Conservation (phyloP, 2,329 filamentous ascomycete species). For the Claviceps sp. region DNA sequence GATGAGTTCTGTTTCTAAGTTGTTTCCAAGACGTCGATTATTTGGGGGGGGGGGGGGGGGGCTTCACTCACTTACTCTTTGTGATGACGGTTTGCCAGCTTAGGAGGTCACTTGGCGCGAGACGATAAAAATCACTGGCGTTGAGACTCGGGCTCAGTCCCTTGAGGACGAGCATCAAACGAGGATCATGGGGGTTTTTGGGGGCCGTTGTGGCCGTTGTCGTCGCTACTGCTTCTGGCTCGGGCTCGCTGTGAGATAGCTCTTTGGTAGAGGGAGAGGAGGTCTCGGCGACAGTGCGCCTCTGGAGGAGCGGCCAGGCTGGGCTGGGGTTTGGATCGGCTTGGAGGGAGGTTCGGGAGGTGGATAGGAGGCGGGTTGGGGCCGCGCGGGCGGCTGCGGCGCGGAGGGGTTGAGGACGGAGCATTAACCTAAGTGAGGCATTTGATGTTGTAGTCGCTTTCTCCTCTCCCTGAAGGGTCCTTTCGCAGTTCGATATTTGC, state of each 20-base stretch:
- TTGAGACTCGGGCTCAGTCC: constrained; percentile 45
- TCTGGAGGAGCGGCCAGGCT: constrained; percentile 6
- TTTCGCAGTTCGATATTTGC: too few species aligned
- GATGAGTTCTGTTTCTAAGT: not conserved
- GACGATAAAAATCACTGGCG: constrained; percentile 57
- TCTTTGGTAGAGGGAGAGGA: not conserved
- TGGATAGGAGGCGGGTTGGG: not conserved
- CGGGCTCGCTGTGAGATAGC: not conserved
- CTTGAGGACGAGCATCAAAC: constrained; percentile 39
- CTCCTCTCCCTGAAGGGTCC: not conserved
- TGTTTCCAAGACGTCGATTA: not conserved
- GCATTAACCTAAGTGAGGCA: constrained; percentile 13
- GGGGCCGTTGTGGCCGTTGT: not conserved
- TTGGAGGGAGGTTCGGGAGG: not conserved
- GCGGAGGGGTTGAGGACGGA: constrained; percentile 16
- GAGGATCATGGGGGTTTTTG: not conserved
- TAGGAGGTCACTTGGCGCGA: constrained; percentile 52
- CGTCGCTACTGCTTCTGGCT: not conserved
- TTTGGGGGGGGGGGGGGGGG: not conserved
- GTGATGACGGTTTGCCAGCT: constrained; percentile 52
- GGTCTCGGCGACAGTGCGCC: not conserved
- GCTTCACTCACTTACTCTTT: constrained; percentile 28
- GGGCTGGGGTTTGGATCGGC: not conserved
- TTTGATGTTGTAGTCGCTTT: not conserved
- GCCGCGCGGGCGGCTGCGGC: constrained; percentile 11